Base-by-base conservation (phyloP, 495 filamentous ascomycete genomes). In the Penicillium coprophilum region DNA sequence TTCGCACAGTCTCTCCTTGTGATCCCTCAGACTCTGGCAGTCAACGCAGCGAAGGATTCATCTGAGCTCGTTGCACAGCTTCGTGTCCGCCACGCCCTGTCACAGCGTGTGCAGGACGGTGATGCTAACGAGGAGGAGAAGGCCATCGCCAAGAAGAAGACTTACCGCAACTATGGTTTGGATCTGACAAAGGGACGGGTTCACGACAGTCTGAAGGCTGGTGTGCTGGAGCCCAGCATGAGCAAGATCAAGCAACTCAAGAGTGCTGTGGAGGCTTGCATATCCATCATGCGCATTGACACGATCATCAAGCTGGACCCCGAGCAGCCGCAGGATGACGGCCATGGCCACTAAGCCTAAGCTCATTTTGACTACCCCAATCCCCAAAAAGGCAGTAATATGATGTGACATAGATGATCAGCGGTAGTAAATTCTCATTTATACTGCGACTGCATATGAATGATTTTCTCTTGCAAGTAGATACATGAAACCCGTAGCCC, bases 211-310 rank as follows among this genome's bases (percentile, higher is more conserved):
- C 80, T 99, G 64, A 97, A 96, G 83, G 88, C 89, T 15, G 94
- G 94, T 65, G 92, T 97, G 68, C 67, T 97, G 70, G 94, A 99
- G 78, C 94, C 94, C 28, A 93, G 88, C 74, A 93, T 99, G 82
- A 96, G 93, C 82, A 99, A 99, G 83, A 82, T 99, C 63, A 88
- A 91, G 77, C 93, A 96, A 80, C 77, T 99, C 63, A 99, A 99
- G 87, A 92, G 88, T 79, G 95, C 95, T 48, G 94, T 97, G 50
- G 94, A 99, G 79, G 94, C 94, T 56, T 97, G 95, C 74, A 96
- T 99, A 75, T 87, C 92, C 66, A 96, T 99, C 70, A 97, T 99
- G 95, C 85, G 94, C 66, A 99, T 99, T 68, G 94, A 99, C 79
- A 99, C 94, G 58, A 82, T 99, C 77, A 97, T 99, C 73, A 96